Evolutionary conservation across 306 rosid species (phyloP).

Genomic region (Vachellia collinsii): DNA sequence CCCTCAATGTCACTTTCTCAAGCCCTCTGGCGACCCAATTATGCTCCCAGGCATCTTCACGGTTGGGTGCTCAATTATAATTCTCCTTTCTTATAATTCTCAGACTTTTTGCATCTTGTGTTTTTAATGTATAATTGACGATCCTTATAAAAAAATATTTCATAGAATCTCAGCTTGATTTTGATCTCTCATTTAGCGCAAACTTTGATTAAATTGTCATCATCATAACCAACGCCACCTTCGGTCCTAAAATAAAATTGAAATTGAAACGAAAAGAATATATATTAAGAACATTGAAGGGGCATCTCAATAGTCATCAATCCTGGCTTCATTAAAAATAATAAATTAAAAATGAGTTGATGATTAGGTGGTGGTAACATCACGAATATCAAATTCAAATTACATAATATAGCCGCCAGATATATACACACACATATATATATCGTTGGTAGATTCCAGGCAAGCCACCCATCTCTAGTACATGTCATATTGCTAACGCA

Average conservation of each 20-base stretch:
- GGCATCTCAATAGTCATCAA: background rate
- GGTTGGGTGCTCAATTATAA: no score
- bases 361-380: background rate
- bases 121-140: no score
- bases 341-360: background rate
- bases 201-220: constrained; percentile 22
- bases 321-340: background rate
- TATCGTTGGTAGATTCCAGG: background rate
- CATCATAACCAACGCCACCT: constrained; percentile 3
- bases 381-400: no score
- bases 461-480: background rate
- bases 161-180: constrained; percentile 36
- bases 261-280: background rate
- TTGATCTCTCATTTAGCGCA: constrained; percentile 39
- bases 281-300: background rate
- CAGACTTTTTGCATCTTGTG: no score
- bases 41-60: no score
- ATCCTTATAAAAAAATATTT: no score
- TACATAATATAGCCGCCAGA: background rate
- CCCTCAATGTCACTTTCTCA: no score
- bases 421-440: no score
- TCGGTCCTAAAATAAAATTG: no score
- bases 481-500: background rate
- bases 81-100: no score
- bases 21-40: no score